Evolutionary conservation across 495 filamentous ascomycete species (phyloP), one percentile per base, ranked within the genome.

Genomic region (Viridothelium virens): DNA sequence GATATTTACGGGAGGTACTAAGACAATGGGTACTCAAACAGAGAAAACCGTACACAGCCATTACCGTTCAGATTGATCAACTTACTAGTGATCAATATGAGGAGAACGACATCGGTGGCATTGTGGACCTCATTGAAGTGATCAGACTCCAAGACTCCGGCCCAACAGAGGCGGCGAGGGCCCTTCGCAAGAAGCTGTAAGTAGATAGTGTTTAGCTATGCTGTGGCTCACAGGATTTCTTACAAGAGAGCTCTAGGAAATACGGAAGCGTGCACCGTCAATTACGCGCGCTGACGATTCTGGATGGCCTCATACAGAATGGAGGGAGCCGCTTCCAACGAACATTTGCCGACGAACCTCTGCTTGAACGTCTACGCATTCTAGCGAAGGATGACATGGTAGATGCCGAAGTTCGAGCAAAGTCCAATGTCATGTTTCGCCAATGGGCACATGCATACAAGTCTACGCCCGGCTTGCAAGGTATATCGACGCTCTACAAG

Each of bases 281-380:
- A 74, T 81, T 99, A 5, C 86, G 95, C 50, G 89, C 95, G 64
- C 84, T 99, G 47, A 89, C 88, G 10, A 88, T 99, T 38, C 86
- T 99, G 3, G 94, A 99, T 75, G 92, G 89, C 56, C 80, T 97
- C 34, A 95, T 99, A 38, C 90, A 96, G 72, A 99, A 97, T 79
- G 91, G 91, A 18, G 93, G 92, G 2, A 83, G 89, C 12, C 86
- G 90, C 38, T 97, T 99, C 74, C 87, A 96, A 77, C 85, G 90
- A 16, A 81, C 79, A 37, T 97, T 97, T 74, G 89, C 87, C 33
- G 93, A 97, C 69, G 93, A 97, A 69, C 88, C 91, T n/a, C 79
- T 97, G 34, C 84, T 99, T 18, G 95, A 99, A 75, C 89, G 95
- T 56, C 80, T 99, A 37, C 88, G 95, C 31, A 87, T 97, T 56